Base-by-base conservation (phyloP, 2,329 filamentous ascomycete genomes). In the Scopulariopsis brevicaulis region DNA sequence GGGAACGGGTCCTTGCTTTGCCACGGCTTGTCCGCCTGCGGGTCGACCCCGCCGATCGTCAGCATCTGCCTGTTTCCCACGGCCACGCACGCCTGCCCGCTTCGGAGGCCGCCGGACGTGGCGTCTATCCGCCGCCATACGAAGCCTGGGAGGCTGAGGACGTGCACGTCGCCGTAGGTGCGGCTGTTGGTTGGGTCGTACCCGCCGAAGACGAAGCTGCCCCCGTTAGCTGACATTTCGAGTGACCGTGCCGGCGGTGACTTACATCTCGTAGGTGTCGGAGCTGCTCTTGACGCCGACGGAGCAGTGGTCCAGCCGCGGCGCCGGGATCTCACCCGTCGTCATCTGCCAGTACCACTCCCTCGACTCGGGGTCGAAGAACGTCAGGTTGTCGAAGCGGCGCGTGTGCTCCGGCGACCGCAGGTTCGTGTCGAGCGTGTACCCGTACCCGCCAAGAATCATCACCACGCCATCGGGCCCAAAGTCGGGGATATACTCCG, bases 131-230 rank as follows among this genome's bases (percentile, higher is more conserved):
- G 46, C 1, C 22, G 59, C 62, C 62, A 62, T 0, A 56, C 53
- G 20, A 63, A 63, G 8, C 60, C 59, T 4, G 62, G 62, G 0
- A 62, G 22, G 28, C 58, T 62, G 1, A 63, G 55, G 11, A 63
- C 53, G 28, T 58, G 58, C 18, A 63, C 24, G 18, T 62, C 59
- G 15, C 58, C 57, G 34, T 54, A 62, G 55, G 51, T 6, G 24
- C 35, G 3, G 48, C 34, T 15, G 48, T 53, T 14, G 46, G 40
- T 20, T 18, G 34, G n/a, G 59, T 60, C 12, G 35, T 50, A 52
- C 1, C 62, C 62, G 24, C 62, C 62, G 14, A 58, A 62, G 2
- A 63, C 53, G 34, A 62, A 63, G 24, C 61, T 62, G 24, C 46
- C 5, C n/a, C 7, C n/a, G 46, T 50, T 46, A 6, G 22, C 11